phyloP scores from a whole-genome alignment of 1,284 basidiomycete species.

The Malassezia sympodialis region DNA sequence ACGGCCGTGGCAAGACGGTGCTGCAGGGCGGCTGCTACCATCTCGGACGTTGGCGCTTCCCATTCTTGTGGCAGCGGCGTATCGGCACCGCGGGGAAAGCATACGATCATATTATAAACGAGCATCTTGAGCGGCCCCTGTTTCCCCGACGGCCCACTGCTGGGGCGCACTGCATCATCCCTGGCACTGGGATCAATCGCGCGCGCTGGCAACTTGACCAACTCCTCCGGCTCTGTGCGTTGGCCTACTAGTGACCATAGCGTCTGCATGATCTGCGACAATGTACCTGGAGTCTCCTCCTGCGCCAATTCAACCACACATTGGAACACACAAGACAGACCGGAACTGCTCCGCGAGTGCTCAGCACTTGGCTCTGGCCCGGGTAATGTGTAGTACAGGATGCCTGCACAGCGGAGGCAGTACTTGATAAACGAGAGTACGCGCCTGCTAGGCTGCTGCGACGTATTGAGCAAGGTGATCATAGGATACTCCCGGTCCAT shows the following conservation, averaged over 20 bases:
- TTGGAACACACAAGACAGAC: conserved; percentile 1
- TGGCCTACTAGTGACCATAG: conserved; percentile 11
- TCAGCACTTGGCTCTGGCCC: neutral
- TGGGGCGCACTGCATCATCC: conserved; percentile 8
- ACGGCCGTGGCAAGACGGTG: neutral
- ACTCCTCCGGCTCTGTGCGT: neutral
- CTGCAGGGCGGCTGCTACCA: conserved; percentile 1
- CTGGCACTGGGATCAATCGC: neutral
- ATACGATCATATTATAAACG: conserved; percentile 4
- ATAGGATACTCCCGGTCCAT: neutral
- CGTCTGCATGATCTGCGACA: conserved; percentile 3
- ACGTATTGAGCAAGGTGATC: conserved; percentile 34
- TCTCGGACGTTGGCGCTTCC: conserved; percentile 2
- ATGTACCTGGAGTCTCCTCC: conserved; percentile 2
- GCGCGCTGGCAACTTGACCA: conserved; percentile 7
- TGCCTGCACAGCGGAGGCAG: conserved; percentile 53
- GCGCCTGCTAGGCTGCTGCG: conserved; percentile 27
- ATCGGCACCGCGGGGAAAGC: conserved; percentile 2
- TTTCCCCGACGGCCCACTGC: conserved; percentile 16
- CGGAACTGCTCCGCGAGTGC: neutral
- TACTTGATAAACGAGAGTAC: conserved; percentile 48
- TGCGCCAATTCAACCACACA: conserved; percentile 15
- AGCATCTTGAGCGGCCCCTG: conserved; percentile 9
- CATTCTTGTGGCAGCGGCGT: neutral
- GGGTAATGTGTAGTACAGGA: conserved; percentile 51